These are phyloP conservation scores for Pseudevernia furfuracea DNA, from an alignment of 495 filamentous ascomycete genomes.

Conservation along the genomic window DNA sequence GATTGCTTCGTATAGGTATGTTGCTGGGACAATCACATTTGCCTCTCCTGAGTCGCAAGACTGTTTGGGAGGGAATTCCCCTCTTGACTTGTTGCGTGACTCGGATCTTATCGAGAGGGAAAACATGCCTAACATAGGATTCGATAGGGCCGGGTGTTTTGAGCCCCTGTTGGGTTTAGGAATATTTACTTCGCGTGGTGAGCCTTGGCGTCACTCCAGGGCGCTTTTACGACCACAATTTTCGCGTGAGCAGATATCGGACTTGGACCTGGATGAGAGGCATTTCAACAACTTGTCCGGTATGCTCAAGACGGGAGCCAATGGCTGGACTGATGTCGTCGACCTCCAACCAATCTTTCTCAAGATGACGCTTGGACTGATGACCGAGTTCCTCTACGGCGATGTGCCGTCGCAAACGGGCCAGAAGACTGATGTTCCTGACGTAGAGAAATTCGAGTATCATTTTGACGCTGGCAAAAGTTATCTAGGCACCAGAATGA, in stretches of 20 bases:
- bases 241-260: conserved; percentile 42
- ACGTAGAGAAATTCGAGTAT: background rate
- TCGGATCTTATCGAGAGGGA: background rate
- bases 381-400: conserved; percentile 61
- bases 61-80: no score
- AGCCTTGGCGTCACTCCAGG: conserved; percentile 43
- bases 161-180: conserved; percentile 5
- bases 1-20: conserved; percentile 25
- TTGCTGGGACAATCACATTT: background rate
- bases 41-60: background rate
- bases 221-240: conserved; percentile 50
- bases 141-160: conserved; percentile 1
- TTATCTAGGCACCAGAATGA: background rate
- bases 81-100: background rate
- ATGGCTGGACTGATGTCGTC: conserved; percentile 28
- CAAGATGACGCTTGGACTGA: conserved; percentile 54
- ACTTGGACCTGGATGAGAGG: conserved; percentile 46
- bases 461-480: conserved; percentile 9
- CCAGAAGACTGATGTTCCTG: conserved; percentile 1
- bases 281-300: conserved; percentile 33
- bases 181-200: conserved; percentile 9
- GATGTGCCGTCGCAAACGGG: conserved; percentile 23
- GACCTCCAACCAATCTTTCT: conserved; percentile 58
- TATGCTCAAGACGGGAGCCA: conserved; percentile 5
- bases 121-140: background rate